Evolutionary conservation across 1,284 basidiomycete genomes (phyloP).

Genomic region (Peniophora sp.): DNA sequence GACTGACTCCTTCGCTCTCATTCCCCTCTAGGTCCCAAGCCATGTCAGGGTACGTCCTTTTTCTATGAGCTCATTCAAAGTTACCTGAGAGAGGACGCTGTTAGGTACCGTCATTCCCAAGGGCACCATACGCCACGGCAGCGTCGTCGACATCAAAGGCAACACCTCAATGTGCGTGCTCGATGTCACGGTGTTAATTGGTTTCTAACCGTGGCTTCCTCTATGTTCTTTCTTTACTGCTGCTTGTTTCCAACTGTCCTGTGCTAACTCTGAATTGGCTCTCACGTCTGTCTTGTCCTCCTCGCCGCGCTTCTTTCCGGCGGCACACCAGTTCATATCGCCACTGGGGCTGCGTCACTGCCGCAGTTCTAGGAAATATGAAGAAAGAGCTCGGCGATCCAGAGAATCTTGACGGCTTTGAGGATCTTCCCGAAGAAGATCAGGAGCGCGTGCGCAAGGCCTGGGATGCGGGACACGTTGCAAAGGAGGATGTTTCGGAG

Average conservation of each 20-base stretch:
- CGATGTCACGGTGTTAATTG: neutral
- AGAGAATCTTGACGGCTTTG: slow-evolving; percentile 67
- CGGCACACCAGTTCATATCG: slow-evolving; percentile 51
- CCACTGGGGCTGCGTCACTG: slow-evolving; percentile 79
- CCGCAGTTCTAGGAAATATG: slow-evolving; percentile 65
- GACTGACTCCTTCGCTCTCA: slow-evolving; percentile 7
- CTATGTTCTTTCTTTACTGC: slow-evolving; percentile 1
- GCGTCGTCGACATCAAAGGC: slow-evolving; percentile 71
- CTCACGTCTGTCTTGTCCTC: slow-evolving; percentile 7
- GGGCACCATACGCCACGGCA: slow-evolving; percentile 66
- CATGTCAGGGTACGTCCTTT: slow-evolving; percentile 50
- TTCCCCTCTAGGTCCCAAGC: slow-evolving; percentile 57
- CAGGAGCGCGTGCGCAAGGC: slow-evolving; percentile 61
- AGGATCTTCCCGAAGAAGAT: slow-evolving; percentile 57
- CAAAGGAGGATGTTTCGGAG: slow-evolving; percentile 72
- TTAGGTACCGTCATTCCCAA: slow-evolving; percentile 69
- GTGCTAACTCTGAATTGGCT: neutral
- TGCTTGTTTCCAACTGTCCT: neutral
- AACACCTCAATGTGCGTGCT: slow-evolving; percentile 61
- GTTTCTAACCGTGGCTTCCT: neutral
- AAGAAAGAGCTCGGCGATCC: slow-evolving; percentile 53
- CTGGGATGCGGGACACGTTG: slow-evolving; percentile 68
- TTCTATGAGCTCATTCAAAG: slow-evolving; percentile 1
- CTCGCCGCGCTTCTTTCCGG: slow-evolving; percentile 13
- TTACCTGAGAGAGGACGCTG: too few species aligned